Evolutionary conservation across 306 rosid species (phyloP), one percentile per base, ranked within the genome.

Genomic region (Castanospermum australe): DNA sequence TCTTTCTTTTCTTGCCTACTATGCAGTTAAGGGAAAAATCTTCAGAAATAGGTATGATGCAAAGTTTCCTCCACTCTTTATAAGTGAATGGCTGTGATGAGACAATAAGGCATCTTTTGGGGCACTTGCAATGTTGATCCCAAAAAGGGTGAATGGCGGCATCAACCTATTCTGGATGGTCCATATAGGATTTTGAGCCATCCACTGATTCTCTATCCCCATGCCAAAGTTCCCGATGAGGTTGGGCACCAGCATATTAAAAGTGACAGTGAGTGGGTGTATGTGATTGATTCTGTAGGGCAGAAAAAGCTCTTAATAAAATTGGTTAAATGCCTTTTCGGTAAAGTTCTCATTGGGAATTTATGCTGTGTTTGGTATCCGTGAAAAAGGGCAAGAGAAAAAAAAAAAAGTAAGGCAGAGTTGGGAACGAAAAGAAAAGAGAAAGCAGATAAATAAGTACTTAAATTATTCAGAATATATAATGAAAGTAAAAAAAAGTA

Each of bases 171-270:
- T 71, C 71, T 80, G 71, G 71, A 86, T 90, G 95, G 96, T 87
- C 88, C 87, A 75, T 42, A 42, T 38, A 75, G 81, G 50, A 44
- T 77, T 80, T 63, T 78, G 75, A 81, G 71, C 75, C 61, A 56
- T 3, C 47, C 56, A 71, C 66, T 24, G 87, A 78, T 89, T 83
- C 86, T 82, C 75, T 72, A 68, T 86, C 81, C 28, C 88, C 81
- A 22, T 22, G 42, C 25, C 85, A 82, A 90, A 80, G 80, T 76
- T 79, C 65, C 70, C 84, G 68, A 68, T 81, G 69, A 59, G 67
- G 76, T 56, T 81, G 84, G 84, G 80, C 84, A 75, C 39, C 78
- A 84, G 85, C 93, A 88, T 81, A 70, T 85, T 76, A 76, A 76
- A 85, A 85, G 81, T 57, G 59, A 52, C n/a, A n/a, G 81, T 35